Evolutionary conservation across 345 rosid species (phyloP), one percentile per base, ranked within the genome.

Genomic region (Eucalyptus brandiana): DNA sequence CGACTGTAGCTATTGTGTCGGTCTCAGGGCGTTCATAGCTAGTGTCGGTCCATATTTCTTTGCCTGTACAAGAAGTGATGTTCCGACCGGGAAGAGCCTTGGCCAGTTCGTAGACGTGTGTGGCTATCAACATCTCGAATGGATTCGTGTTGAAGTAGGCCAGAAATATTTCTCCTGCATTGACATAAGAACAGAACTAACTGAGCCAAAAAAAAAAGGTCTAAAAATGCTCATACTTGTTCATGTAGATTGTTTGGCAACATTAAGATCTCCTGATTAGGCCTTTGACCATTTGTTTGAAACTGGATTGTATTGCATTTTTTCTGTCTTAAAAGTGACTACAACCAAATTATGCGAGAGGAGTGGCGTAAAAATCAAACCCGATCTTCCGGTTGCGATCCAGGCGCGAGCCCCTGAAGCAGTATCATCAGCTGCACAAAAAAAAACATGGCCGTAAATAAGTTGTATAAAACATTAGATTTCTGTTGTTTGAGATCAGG

Each of bases 361-460:
- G 48, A 50, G 69, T 23, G n/a, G 28, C 10, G 9, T 4, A 14
- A 37, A 14, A 49, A 54, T 67, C 23, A 62, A 89, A 96, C 98
- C 98, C 92, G 65, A 58, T 93, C 95, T 96, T 91, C 99, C 99
- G 2, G 94, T 93, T 12, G 99, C 97, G 87, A 97, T 92, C 99
- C 99, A 97, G 86, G 99, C 93, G 17, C 97, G 99, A 91, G 92
- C 85, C 26, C 97, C 96, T 86, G 80, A 90, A 58, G 94, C 92
- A 87, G 86, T 92, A 91, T 93, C 91, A 86, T 81, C 72, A 28
- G 86, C 91, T 88, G 88, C 54, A 85, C n/a, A 60, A 80, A 45
- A 85, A 85, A 45, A 24, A 86, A 30, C 5, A 50, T 26, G 44
- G 37, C 60, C 17, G 67, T 48, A 48, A 86, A 13, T 49, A 19